Evolutionary conservation across 2,329 filamentous ascomycete genomes (phyloP), one percentile per base, ranked within the genome.

Genomic region (Thielaviopsis euricoi): DNA sequence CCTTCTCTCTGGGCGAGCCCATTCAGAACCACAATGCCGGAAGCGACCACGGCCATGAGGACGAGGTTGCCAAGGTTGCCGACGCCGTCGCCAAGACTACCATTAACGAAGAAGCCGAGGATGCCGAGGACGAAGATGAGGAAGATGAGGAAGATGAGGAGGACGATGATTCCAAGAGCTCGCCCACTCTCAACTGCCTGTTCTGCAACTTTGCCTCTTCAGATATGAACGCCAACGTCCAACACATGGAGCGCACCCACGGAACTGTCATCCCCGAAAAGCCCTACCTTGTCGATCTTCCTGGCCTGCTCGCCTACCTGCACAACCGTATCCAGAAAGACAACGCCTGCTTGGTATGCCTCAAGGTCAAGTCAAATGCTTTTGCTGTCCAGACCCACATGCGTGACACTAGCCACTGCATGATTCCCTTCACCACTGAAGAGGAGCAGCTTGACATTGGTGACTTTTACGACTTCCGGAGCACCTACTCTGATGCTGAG

Each of bases 201-300:
- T 97, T 98, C 76, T 98, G 93, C 77, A 94, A 93, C 70, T 86
- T 87, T 66, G 76, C 85, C 54, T 94, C 89, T 0, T 81, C 87
- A 0, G 86, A 81, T 13, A 73, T 89, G 6, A 71, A 81, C n/a
- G 74, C 90, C 33, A 96, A 90, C 66, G 75, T 89, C 37, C 74
- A 82, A 48, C 93, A 98, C 68, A 98, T 98, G 93, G 83, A 86
- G 67, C 86, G 87, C 61, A 84, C 85, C 65, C 93, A 98, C 68
- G 89, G 91, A 73, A 89, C 96, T 82, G 96, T 97, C 70, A 85
- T 98, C 61, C 93, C 93, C 0, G 93, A 98, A 69, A 86, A 83
- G 71, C 74, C 84, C 33, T 98, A 89, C 65, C 74, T 98, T 2
- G 82, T 86, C 4, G 81, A 98, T 65, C 69, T 93, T 2, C 85